Evolutionary conservation across 2,329 filamentous ascomycete species (phyloP).

Genomic region (Xylaria sp.): DNA sequence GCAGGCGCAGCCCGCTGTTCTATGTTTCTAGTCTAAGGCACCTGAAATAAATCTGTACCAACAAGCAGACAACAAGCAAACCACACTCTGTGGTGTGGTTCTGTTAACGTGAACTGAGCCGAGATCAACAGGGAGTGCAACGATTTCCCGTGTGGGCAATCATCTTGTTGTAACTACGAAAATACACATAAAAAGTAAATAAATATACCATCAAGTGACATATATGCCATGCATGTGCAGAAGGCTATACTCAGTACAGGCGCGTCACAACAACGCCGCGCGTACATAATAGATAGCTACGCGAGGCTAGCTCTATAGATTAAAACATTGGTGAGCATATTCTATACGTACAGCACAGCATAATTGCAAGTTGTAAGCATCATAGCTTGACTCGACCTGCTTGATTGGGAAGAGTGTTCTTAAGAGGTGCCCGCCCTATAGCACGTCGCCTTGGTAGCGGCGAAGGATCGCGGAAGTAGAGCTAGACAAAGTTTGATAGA

Average conservation of each 20-base stretch:
- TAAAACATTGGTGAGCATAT: background rate
- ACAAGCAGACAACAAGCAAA: background rate
- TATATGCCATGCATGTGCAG: background rate
- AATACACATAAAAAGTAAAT: background rate
- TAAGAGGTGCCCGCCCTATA: conserved; percentile 3
- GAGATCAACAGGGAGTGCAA: background rate
- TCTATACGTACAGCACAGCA: background rate
- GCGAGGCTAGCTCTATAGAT: background rate
- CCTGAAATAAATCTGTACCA: too few species aligned
- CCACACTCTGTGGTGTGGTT: background rate
- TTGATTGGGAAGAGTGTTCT: conserved; percentile 6
- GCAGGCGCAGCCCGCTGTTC: too few species aligned
- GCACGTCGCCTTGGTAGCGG: background rate
- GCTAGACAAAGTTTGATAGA: background rate
- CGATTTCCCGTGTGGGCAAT: background rate
- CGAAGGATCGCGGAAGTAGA: conserved; percentile 2
- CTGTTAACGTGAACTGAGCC: conserved; percentile 1
- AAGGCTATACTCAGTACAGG: conserved; percentile 1
- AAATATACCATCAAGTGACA: background rate
- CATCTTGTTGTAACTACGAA: background rate
- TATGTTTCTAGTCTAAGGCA: too few species aligned
- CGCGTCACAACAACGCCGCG: background rate
- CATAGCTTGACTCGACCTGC: conserved; percentile 7
- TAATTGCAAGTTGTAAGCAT: background rate
- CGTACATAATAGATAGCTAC: background rate